phyloP scores from a whole-genome alignment of 139 green algal species.

The Tetraselmis chui region DNA sequence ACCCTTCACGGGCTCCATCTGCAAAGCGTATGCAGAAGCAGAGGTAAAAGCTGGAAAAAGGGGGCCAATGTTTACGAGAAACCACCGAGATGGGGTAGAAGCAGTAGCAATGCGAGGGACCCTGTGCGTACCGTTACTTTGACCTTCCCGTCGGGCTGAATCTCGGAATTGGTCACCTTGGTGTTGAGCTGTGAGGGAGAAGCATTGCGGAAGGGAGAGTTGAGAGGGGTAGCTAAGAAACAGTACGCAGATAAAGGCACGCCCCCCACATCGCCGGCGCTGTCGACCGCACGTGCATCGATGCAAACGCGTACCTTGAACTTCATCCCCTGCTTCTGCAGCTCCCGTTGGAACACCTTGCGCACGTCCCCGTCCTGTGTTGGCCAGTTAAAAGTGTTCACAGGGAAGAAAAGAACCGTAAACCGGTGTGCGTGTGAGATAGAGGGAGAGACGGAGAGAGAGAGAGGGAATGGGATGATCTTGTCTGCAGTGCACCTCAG shows the following conservation, averaged over 20 bases:
- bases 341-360: conserved; percentile 73
- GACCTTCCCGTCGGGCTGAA: conserved; percentile 44
- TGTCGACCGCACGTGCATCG: no score
- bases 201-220: no score
- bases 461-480: not conserved
- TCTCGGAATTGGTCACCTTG: conserved; percentile 69
- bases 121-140: conserved; percentile 36
- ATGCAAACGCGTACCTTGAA: conserved; percentile 95
- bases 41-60: no score
- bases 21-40: no score
- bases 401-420: not conserved
- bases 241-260: no score
- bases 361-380: conserved; percentile 84
- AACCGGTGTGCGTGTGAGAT: not conserved
- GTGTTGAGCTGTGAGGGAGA: conserved; percentile 19
- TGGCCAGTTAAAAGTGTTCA: not conserved
- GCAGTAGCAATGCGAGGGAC: no score
- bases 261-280: no score
- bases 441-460: no score
- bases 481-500: not conserved
- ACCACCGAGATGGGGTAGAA: no score
- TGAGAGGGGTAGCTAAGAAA: no score
- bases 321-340: conserved; percentile 96
- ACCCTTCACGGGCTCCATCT: conserved; percentile 56
- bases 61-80: no score